phyloP scores from a whole-genome alignment of 768 basidiomycete species.

The Chalciporus chontae region DNA sequence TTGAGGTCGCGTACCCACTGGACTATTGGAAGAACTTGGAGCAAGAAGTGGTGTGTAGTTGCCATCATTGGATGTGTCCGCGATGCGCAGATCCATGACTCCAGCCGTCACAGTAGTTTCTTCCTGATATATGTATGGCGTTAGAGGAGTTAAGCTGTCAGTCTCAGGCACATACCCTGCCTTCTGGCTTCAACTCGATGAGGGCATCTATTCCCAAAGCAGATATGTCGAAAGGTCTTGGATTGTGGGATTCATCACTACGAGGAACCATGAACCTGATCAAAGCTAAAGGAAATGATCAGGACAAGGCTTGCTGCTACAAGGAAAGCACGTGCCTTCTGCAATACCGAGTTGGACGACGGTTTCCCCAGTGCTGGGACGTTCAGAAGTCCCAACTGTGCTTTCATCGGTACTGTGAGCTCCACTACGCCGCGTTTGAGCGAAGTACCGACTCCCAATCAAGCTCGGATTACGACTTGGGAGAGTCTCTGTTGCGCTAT shows the following conservation, averaged over 20 bases:
- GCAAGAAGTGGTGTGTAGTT: constrained; percentile 41
- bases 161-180: constrained; percentile 47
- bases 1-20: constrained; percentile 43
- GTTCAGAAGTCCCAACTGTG: constrained; percentile 24
- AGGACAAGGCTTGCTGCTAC: background rate
- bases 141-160: constrained; percentile 2
- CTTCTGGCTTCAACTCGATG: constrained; percentile 66
- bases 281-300: constrained; percentile 25
- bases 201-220: constrained; percentile 61
- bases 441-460: constrained; percentile 79
- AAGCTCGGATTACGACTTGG: constrained; percentile 58
- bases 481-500: constrained; percentile 26
- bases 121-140: constrained; percentile 41
- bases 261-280: constrained; percentile 52
- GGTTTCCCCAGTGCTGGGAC: constrained; percentile 35
- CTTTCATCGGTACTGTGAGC: constrained; percentile 45
- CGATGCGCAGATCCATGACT: constrained; percentile 58
- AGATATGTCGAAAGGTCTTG: constrained; percentile 52
- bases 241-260: constrained; percentile 21
- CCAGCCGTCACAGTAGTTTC: constrained; percentile 64
- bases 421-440: constrained; percentile 33
- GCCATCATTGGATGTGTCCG: constrained; percentile 41
- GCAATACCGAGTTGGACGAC: constrained; percentile 48
- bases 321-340: constrained; percentile 34
- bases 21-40: constrained; percentile 51